A percentile compares a stretch with the other conserved stretches of the same genome.
Evolutionary conservation across 805 yeast genomes (phyloP).

Genomic region (Monosporozyma aerobia): DNA sequence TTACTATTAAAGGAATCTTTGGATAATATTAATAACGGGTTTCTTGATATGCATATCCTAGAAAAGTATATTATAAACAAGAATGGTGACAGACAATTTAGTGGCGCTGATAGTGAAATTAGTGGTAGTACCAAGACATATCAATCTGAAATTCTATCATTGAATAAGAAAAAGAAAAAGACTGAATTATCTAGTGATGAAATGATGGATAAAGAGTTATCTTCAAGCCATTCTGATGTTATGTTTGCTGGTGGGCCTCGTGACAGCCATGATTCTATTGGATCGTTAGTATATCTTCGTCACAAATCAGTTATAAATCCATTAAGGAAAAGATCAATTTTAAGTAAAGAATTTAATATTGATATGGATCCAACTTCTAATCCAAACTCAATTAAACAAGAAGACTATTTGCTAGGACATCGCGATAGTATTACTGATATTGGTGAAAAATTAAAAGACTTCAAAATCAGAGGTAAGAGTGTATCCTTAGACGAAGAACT

Average conservation of each 20-base stretch:
- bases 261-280: slow-evolving; percentile 19
- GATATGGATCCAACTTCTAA: neutral
- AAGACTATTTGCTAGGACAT: neutral
- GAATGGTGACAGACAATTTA: slow-evolving; percentile 13
- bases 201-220: neutral
- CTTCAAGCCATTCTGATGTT: slow-evolving; percentile 7
- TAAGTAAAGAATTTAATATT: slow-evolving; percentile 16
- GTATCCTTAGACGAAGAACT: neutral
- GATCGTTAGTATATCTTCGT: slow-evolving; percentile 13
- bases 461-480: neutral
- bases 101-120: slow-evolving; percentile 4
- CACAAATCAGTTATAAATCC: neutral
- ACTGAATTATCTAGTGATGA: neutral
- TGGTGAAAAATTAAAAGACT: neutral
- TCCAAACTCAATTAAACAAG: neutral
- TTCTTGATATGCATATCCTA: slow-evolving; percentile 45
- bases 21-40: slow-evolving; percentile 57
- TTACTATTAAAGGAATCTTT: slow-evolving; percentile 47
- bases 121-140: neutral
- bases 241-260: slow-evolving; percentile 22
- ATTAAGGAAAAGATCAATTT: slow-evolving; percentile 17
- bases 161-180: neutral
- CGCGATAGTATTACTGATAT: neutral
- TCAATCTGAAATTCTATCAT: neutral
- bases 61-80: slow-evolving; percentile 36